Evolutionary conservation across 2,329 filamentous ascomycete species (phyloP), one percentile per base, ranked within the genome.

Genomic region (Diaporthe humulicola): DNA sequence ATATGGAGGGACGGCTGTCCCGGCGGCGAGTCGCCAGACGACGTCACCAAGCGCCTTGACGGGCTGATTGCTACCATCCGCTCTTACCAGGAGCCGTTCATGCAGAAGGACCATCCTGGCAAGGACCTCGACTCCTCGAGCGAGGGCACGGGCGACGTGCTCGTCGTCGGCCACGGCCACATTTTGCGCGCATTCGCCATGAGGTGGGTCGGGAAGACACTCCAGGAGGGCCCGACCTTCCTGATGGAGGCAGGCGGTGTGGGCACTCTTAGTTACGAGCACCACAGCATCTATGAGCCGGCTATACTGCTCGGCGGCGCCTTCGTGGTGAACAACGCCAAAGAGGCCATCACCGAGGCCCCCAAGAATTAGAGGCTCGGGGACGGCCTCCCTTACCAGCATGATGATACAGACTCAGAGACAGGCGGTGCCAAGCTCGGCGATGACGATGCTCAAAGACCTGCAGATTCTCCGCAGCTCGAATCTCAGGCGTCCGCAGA

Each of bases 1-100:
- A 97, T 98, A 77, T 98, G 95, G 95, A 87, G 86, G n/a, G 95
- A 97, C 81, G 95, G 95, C 0, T 98, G 95, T 83, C 93, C 93
- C 1, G 94, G 92, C 4, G 95, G 95, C 82, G 95, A 98, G 93
- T 58, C 75, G n/a, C 94, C 96, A 0, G 86, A 91, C 54, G 90
- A 98, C 73, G 89, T 98, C 54, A 93, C 92, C 0, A 83, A 86
- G 42, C 90, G 96, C 0, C 85, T 98, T 0, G 95, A 98, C 81
- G 86, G 87, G 3, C 83, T 98, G 74, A 98, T 98, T 79, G 82
- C 85, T 19, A 93, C 96, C 42, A 94, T 98, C 74, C 88, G 94
- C 28, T 84, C 88, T 33, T 93, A 89, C 84, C 94, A 95, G 78
- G 83, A 83, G 4, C 88, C 89, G 0, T 89, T 88, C 67, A 92